Evolutionary conservation across 2,329 filamentous ascomycete genomes (phyloP).

Genomic region (Cladosporium sp.): DNA sequence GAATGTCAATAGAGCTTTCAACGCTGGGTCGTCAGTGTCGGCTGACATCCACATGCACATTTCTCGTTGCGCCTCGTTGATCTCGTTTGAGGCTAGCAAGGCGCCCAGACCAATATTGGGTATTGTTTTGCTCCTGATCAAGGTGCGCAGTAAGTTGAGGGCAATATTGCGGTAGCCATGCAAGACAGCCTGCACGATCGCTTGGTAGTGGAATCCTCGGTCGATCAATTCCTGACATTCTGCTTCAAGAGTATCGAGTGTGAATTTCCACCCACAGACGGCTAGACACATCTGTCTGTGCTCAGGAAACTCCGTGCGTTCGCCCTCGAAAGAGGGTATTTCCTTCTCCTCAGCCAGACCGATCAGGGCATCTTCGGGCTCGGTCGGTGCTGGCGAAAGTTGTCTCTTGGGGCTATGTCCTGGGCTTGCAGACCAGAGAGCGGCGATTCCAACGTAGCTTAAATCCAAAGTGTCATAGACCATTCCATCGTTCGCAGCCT

Average conservation of each 20-base stretch:
- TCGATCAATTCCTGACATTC: conserved; percentile 49
- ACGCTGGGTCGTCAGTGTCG: conserved; percentile 69
- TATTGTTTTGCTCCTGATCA: conserved; percentile 65
- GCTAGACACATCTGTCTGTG: conserved; percentile 72
- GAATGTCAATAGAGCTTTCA: conserved; percentile 73
- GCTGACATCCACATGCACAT: conserved; percentile 60
- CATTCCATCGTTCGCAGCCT: conserved; percentile 67
- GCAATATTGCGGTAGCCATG: conserved; percentile 65
- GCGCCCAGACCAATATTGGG: conserved; percentile 47
- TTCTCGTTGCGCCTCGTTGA: conserved; percentile 57
- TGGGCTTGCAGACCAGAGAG: conserved; percentile 63
- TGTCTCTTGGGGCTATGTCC: conserved; percentile 38
- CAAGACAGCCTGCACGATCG: conserved; percentile 71
- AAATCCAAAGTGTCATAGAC: conserved; percentile 64
- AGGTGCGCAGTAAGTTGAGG: conserved; percentile 64
- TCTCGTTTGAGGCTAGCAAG: conserved; percentile 45
- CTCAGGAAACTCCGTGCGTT: conserved; percentile 60
- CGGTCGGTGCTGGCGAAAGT: conserved; percentile 20
- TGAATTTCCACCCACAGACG: conserved; percentile 68
- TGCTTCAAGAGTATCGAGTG: conserved; percentile 47
- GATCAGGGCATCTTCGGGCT: conserved; percentile 47
- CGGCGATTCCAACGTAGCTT: conserved; percentile 69
- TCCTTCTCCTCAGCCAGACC: conserved; percentile 60
- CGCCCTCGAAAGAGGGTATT: conserved; percentile 60
- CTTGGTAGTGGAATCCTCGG: conserved; percentile 63